A percentile compares a stretch with the other conserved stretches of the same genome.
phyloP scores from a whole-genome alignment of 2,329 filamentous ascomycete genomes.

The Fusarium napiforme region DNA sequence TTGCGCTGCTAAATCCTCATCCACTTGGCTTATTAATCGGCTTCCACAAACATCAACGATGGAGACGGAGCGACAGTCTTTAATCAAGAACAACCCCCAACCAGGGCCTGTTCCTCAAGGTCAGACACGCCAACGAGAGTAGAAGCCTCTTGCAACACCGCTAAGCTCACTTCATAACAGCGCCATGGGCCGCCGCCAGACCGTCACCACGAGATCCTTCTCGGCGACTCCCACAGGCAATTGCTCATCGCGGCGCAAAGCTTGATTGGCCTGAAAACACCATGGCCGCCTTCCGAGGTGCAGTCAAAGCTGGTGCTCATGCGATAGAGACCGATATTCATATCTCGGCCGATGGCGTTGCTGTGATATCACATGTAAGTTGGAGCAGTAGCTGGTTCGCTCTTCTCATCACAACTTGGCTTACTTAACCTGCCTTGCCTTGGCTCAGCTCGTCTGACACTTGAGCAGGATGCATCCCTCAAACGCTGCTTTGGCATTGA shows the following conservation, averaged over 20 bases:
- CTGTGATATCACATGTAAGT: constrained; percentile 83
- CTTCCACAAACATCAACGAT: background rate
- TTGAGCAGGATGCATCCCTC: constrained; percentile 74
- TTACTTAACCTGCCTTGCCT: background rate
- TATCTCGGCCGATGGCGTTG: constrained; percentile 81
- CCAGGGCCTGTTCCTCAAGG: constrained; percentile 20
- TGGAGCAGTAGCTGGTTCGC: background rate
- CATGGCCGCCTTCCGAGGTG: constrained; percentile 79
- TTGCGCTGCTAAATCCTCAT: background rate
- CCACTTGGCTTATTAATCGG: background rate
- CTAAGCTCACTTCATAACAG: constrained; percentile 15
- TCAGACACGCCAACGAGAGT: background rate
- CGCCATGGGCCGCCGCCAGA: constrained; percentile 50
- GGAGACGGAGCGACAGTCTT: constrained; percentile 18
- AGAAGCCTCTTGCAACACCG: background rate
- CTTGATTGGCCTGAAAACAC: constrained; percentile 86
- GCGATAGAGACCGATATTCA: constrained; percentile 92
- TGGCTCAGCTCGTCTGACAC: constrained; percentile 1
- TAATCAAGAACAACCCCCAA: constrained; percentile 17
- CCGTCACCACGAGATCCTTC: constrained; percentile 42
- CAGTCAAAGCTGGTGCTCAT: constrained; percentile 78
- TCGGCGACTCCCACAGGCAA: constrained; percentile 70
- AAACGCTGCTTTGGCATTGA: constrained; percentile 85
- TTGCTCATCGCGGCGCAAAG: constrained; percentile 84
- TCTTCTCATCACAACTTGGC: background rate